Base-by-base conservation (phyloP, 352 stramenopile species). In the Blastocystis sp. region DNA sequence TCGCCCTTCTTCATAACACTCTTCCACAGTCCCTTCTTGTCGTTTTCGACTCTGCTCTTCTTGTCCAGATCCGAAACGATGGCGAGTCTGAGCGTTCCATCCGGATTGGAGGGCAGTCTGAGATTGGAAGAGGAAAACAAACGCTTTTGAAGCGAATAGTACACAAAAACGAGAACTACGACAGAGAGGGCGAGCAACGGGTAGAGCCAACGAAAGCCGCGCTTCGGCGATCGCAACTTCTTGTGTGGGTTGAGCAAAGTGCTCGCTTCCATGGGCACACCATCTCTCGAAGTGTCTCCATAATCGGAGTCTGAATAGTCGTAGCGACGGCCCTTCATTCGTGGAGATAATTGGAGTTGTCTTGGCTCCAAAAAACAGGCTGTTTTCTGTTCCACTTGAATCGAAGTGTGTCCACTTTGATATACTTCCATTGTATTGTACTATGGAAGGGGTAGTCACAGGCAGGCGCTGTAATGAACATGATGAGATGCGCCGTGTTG, bases 51-150 rank as follows among this genome's bases (percentile, higher is more conserved):
- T 48, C 93, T 92, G 69, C 93, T 96, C 64, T 97, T 93, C 90
- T 97, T 96, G 92, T 98, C 96, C 60, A 98, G 90, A 90, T 98
- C 96, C 0, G 96, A 96, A 24, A 98, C 94, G 38, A 96, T 94
- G 82, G 70, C 91, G 48, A 2, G 89, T 42, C 21, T 65, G 70
- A 89, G 94, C 6, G 54, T 17, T 0, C 57, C 74, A 63, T 84
- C 60, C n/a, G 65, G 57, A 7, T 43, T 69, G 48, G 74, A 84
- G 7, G 74, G 57, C 1, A 21, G 28, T 40, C 74, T 54, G n/a
- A 84, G 57, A 70, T 84, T 84, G 38, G 38, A 14, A 57, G 60
- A 19, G 28, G 40, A 62, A 4, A 24, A 57, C 19, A 42, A 52
- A 63, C n/a, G n/a, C 19, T 11, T 28, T 38, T 52, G 19, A 28